A percentile compares a stretch with the other conserved stretches of the same genome.
Conservation (phyloP, 1,284 basidiomycete genomes). For the Melampsora americana region DNA sequence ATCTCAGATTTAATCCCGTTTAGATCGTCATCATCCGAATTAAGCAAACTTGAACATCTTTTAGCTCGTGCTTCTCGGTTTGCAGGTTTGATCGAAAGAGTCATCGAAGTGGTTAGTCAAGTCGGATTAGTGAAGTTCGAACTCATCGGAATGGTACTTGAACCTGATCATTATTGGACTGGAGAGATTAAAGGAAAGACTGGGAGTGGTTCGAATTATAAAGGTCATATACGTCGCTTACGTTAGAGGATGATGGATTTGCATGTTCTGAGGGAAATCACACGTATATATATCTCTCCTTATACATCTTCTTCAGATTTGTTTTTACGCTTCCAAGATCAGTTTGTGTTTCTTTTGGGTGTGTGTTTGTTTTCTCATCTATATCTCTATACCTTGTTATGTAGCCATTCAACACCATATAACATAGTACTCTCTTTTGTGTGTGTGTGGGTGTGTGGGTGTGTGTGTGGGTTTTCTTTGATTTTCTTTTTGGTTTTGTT, state of each 20-base stretch:
- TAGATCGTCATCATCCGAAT: background rate
- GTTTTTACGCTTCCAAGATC: too few relatives aligned
- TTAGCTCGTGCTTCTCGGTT: conserved; percentile 11
- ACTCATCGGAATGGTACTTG: background rate
- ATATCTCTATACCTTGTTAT: too few relatives aligned
- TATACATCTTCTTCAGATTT: too few relatives aligned
- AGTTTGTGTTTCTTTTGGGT: too few relatives aligned
- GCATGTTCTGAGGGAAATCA: too few relatives aligned
- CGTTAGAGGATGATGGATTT: background rate
- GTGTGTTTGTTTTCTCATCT: too few relatives aligned
- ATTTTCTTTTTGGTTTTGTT: too few relatives aligned
- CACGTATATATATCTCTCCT: too few relatives aligned
- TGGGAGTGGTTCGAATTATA: conserved; percentile 7
- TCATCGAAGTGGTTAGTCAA: conserved; percentile 34
- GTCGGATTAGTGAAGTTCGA: conserved; percentile 33
- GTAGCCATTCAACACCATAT: too few relatives aligned
- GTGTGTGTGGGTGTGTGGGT: too few relatives aligned
- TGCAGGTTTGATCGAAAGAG: conserved; percentile 28
- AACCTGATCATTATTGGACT: conserved; percentile 15
- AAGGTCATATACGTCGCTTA: conserved; percentile 13
- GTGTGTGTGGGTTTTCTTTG: too few relatives aligned
- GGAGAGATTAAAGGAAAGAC: conserved; percentile 29
- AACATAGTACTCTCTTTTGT: too few relatives aligned
- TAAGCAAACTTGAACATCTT: background rate
- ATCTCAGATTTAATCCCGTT: conserved; percentile 3